These are phyloP conservation scores for Plectosphaerella cucumerina DNA, from an alignment of 2,329 filamentous ascomycete species.

Conservation along the genomic window DNA sequence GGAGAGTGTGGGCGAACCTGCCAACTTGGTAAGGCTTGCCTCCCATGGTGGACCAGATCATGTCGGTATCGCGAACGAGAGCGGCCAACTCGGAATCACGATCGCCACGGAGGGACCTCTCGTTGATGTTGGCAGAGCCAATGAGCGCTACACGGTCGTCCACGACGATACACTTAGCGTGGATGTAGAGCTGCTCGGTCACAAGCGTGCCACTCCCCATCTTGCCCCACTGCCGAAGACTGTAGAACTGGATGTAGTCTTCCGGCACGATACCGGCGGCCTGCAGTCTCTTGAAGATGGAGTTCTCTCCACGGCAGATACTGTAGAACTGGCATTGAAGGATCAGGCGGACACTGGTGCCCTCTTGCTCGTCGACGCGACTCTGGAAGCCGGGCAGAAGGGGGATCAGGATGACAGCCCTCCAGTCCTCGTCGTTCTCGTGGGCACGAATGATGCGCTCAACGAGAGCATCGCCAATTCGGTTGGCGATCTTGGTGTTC, in stretches of 20 bases:
- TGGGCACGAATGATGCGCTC: constrained; percentile 84
- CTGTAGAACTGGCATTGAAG: constrained; percentile 97
- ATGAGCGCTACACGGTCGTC: constrained; percentile 93
- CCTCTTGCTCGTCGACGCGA: constrained; percentile 88
- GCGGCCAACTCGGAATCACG: constrained; percentile 91
- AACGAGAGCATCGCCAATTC: constrained; percentile 90
- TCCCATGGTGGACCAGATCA: constrained; percentile 88
- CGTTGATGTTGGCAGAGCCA: constrained; percentile 97
- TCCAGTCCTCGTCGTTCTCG: constrained; percentile 83
- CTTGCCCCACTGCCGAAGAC: constrained; percentile 85
- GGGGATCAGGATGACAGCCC: constrained; percentile 83
- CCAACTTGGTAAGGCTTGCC: constrained; percentile 86
- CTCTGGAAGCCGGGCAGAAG: constrained; percentile 99
- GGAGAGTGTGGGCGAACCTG: constrained; percentile 86
- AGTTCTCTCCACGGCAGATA: constrained; percentile 87
- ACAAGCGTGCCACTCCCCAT: constrained; percentile 82
- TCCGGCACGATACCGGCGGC: constrained; percentile 83
- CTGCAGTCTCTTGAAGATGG: constrained; percentile 83
- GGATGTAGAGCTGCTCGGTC: constrained; percentile 96
- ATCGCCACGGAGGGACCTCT: constrained; percentile 88
- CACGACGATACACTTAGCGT: constrained; percentile 94
- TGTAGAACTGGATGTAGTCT: constrained; percentile 94
- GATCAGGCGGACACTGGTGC: constrained; percentile 89
- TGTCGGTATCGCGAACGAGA: constrained; percentile 86
- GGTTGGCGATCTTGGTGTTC: constrained; percentile 82